Evolutionary conservation across 2,329 filamentous ascomycete genomes (phyloP).

Genomic region (Arthroderma sp.): DNA sequence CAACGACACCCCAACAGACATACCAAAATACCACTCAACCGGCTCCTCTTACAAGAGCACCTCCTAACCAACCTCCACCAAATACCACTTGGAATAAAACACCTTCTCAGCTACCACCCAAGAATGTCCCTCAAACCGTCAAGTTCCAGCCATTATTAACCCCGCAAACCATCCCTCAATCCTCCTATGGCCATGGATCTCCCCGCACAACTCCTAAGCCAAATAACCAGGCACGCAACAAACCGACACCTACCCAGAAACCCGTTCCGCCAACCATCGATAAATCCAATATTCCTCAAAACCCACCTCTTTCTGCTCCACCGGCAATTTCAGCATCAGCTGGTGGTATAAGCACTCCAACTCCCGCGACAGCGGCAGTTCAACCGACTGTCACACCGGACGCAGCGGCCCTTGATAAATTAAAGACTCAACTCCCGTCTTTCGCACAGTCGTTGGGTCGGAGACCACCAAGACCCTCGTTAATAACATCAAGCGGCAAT

Average conservation of each 20-base stretch:
- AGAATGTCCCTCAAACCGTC: neutral
- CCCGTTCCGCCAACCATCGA: neutral
- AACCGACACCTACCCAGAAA: neutral
- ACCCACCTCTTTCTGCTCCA: neutral
- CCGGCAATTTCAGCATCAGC: neutral
- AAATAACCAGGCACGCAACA: neutral
- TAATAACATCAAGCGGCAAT: conserved; percentile 30
- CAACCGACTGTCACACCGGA: neutral
- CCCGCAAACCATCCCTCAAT: conserved; percentile 3
- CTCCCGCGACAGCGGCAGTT: neutral
- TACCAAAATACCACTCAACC: neutral
- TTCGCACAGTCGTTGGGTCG: conserved; percentile 16
- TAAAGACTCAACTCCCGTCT: neutral
- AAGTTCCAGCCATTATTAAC: conserved; percentile 6
- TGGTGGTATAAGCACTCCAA: neutral
- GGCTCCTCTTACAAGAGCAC: neutral
- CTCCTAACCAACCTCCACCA: neutral
- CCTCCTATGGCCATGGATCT: neutral
- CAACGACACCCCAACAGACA: neutral
- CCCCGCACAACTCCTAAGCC: neutral
- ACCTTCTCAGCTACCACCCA: neutral
- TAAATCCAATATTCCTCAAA: neutral
- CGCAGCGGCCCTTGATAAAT: neutral
- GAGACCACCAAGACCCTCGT: conserved; percentile 24
- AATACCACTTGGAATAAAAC: neutral